A percentile compares a stretch with the other conserved stretches of the same genome.
Evolutionary conservation across 2,329 filamentous ascomycete species (phyloP).

Genomic region (Setomelanomma holmii): DNA sequence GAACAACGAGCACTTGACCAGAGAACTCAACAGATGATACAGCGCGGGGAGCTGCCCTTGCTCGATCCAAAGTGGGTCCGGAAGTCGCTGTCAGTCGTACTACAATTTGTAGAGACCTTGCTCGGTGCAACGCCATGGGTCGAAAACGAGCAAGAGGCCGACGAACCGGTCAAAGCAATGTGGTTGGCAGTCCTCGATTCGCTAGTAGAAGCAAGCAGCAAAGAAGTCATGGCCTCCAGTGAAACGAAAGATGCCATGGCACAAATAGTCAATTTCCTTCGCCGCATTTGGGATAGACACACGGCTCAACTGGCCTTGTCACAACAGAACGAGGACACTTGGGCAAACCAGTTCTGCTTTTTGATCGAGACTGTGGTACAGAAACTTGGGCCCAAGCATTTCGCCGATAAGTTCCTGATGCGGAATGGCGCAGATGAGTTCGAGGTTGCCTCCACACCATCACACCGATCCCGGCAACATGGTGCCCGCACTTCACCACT

Average conservation of each 20-base stretch:
- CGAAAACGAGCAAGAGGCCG: slow-evolving; percentile 37
- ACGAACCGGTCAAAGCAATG: slow-evolving; percentile 62
- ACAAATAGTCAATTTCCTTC: slow-evolving; percentile 71
- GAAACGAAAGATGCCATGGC: slow-evolving; percentile 84
- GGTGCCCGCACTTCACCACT: slow-evolving; percentile 66
- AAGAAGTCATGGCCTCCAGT: slow-evolving; percentile 87
- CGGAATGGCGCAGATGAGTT: slow-evolving; percentile 66
- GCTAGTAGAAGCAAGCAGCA: slow-evolving; percentile 72
- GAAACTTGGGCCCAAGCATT: slow-evolving; percentile 58
- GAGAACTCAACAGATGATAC: slow-evolving; percentile 53
- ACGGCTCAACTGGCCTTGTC: slow-evolving; percentile 46
- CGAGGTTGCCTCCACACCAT: slow-evolving; percentile 70
- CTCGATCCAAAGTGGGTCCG: slow-evolving; percentile 89
- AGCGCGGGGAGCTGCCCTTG: slow-evolving; percentile 77
- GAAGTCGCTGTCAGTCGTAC: slow-evolving; percentile 70
- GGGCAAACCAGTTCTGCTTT: slow-evolving; percentile 59
- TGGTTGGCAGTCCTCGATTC: slow-evolving; percentile 70
- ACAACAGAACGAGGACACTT: slow-evolving; percentile 48
- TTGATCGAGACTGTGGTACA: slow-evolving; percentile 60
- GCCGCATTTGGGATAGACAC: slow-evolving; percentile 70
- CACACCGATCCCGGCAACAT: slow-evolving; percentile 60
- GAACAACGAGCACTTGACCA: slow-evolving; percentile 72
- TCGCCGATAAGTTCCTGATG: slow-evolving; percentile 58
- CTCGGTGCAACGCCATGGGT: slow-evolving; percentile 60
- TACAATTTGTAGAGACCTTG: slow-evolving; percentile 65